phyloP scores from a whole-genome alignment of 495 filamentous ascomycete species.

The Paragyromitra xinjiangensis region DNA sequence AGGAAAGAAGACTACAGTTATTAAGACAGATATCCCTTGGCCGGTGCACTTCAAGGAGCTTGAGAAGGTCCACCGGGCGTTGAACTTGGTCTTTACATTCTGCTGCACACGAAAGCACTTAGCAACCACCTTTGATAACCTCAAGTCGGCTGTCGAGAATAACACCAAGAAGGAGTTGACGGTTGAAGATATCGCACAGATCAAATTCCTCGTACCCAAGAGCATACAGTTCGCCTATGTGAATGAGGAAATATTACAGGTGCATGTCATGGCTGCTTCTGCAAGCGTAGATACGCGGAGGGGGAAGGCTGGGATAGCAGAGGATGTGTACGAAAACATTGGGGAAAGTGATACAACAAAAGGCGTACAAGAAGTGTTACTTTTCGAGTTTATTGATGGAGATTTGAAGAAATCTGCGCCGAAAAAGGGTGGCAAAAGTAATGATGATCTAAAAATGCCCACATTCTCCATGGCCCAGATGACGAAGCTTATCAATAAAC shows the following conservation, averaged over 20 bases:
- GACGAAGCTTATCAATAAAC: slow-evolving; percentile 87
- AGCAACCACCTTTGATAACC: slow-evolving; percentile 87
- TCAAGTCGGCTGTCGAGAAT: slow-evolving; percentile 82
- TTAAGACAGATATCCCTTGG: slow-evolving; percentile 67
- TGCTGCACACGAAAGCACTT: slow-evolving; percentile 85
- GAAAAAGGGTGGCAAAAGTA: slow-evolving; percentile 71
- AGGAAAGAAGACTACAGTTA: slow-evolving; percentile 36
- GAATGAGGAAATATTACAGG: slow-evolving; percentile 78
- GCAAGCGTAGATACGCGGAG: slow-evolving; percentile 62
- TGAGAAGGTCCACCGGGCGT: slow-evolving; percentile 78
- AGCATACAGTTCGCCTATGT: slow-evolving; percentile 87
- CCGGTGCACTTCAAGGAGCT: slow-evolving; percentile 77
- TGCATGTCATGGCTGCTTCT: slow-evolving; percentile 74
- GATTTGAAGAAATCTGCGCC: slow-evolving; percentile 84
- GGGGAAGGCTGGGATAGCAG: slow-evolving; percentile 59
- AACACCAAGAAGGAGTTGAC: slow-evolving; percentile 76
- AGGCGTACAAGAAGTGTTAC: slow-evolving; percentile 65
- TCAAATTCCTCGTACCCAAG: slow-evolving; percentile 77
- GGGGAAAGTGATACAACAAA: slow-evolving; percentile 50
- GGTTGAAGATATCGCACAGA: slow-evolving; percentile 80
- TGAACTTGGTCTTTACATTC: slow-evolving; percentile 95
- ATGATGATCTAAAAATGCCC: slow-evolving; percentile 90
- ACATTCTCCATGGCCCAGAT: slow-evolving; percentile 93
- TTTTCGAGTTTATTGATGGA: slow-evolving; percentile 92
- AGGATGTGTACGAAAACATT: slow-evolving; percentile 60